These are phyloP conservation scores for Hexamita inflata DNA, from an alignment of 208 protist species.

Conservation along the genomic window DNA sequence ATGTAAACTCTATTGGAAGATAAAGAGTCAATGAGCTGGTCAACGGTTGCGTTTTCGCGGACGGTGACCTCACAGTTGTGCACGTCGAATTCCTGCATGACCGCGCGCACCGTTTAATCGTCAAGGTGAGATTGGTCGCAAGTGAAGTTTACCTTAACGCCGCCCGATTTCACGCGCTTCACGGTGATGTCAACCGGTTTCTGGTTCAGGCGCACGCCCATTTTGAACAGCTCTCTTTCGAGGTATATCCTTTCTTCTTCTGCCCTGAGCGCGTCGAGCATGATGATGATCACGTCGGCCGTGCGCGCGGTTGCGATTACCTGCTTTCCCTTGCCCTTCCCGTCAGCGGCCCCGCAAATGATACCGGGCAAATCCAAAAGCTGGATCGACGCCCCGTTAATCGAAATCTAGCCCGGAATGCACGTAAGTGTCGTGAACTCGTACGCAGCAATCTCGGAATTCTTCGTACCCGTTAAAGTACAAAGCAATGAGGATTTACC, in stretches of 20 bases:
- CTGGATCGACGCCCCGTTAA: conserved; percentile 75
- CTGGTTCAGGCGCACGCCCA: conserved; percentile 82
- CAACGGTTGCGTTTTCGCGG: conserved; percentile 75
- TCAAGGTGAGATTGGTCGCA: conserved; percentile 45
- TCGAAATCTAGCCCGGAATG: conserved; percentile 31
- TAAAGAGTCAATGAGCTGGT: conserved; percentile 92
- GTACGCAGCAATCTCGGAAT: conserved; percentile 33
- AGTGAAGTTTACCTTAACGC: conserved; percentile 49
- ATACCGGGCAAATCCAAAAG: conserved; percentile 94
- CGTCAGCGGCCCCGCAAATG: conserved; percentile 84
- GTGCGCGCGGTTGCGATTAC: conserved; percentile 85
- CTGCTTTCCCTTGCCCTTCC: conserved; percentile 80
- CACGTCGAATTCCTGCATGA: conserved; percentile 50
- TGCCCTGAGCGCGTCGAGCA: conserved; percentile 78
- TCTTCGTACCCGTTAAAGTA: conserved; percentile 35
- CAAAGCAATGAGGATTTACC: conserved; percentile 33
- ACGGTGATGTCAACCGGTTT: conserved; percentile 72
- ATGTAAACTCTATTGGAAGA: conserved; percentile 73
- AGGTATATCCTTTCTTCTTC: conserved; percentile 70
- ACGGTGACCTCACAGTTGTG: conserved; percentile 82
- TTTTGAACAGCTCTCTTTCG: conserved; percentile 69
- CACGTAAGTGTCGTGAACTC: conserved; percentile 42
- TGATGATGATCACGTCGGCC: conserved; percentile 83
- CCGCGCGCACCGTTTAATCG: neutral
- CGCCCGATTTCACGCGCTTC: conserved; percentile 68